Evolutionary conservation across 2,329 filamentous ascomycete genomes (phyloP).

Genomic region (Alternaria ethzedia): DNA sequence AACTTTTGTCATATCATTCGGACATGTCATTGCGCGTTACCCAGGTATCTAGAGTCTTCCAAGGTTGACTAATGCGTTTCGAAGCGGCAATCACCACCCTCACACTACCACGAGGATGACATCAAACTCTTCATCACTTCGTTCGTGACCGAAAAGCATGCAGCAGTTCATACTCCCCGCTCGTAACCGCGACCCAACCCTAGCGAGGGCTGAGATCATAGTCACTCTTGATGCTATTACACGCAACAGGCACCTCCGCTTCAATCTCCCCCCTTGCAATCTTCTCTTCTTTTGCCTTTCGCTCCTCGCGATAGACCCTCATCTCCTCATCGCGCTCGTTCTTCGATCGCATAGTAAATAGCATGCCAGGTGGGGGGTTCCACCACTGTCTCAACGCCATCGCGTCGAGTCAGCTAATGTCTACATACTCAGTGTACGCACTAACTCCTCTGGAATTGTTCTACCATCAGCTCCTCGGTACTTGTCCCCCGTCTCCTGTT

Average conservation of each 20-base stretch:
- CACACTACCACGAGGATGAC: too few species aligned
- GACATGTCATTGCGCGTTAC: too few species aligned
- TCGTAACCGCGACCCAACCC: not conserved
- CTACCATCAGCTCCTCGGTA: not conserved
- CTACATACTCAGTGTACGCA: not conserved
- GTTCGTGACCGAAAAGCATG: too few species aligned
- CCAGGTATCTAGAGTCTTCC: too few species aligned
- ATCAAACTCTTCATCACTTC: too few species aligned
- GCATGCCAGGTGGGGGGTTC: not conserved
- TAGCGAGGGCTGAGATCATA: slow-evolving; percentile 9
- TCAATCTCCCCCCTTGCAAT: slow-evolving; percentile 1
- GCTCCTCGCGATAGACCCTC: not conserved
- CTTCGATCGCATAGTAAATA: not conserved
- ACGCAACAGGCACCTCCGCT: not conserved
- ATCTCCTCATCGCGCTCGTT: slow-evolving; percentile 1
- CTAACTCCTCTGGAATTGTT: slow-evolving; percentile 1
- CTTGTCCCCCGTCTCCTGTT: not conserved
- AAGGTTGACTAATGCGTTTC: too few species aligned
- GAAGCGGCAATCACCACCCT: too few species aligned
- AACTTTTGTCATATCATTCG: too few species aligned
- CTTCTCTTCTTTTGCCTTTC: not conserved
- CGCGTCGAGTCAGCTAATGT: not conserved
- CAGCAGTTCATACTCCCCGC: too few species aligned
- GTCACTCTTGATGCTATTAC: slow-evolving; percentile 1
- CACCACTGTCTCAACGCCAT: not conserved